Percentiles rank a stretch among this genome's conserved stretches.
phyloP scores from a whole-genome alignment of 371 early-diverging fungal species.

The Blakeslea trispora region DNA sequence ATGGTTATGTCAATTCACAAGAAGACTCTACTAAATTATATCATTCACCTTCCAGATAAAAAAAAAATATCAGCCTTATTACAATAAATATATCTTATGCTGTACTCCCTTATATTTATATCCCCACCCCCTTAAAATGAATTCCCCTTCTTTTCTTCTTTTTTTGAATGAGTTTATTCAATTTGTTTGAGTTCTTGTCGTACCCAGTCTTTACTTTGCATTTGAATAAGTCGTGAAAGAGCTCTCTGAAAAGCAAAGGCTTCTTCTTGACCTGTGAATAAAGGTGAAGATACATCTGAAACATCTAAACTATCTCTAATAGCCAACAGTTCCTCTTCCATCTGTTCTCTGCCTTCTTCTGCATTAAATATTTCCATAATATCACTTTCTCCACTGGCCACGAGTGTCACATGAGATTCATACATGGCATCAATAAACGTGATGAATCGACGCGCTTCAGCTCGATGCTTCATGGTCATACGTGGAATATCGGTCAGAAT shows the following conservation, averaged over 20 bases:
- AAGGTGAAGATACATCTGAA: conserved; percentile 57
- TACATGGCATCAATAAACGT: conserved; percentile 94
- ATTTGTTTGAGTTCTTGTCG: conserved; percentile 25
- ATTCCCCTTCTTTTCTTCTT: too few relatives aligned
- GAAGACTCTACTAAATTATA: not conserved
- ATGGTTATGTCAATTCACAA: too few relatives aligned
- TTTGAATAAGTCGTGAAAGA: conserved; percentile 86
- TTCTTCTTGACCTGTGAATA: conserved; percentile 91
- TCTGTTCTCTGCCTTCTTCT: conserved; percentile 42
- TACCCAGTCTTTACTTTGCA: conserved; percentile 74
- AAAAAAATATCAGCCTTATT: too few relatives aligned
- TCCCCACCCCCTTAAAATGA: not conserved
- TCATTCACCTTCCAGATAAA: not conserved
- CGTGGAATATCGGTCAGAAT: conserved; percentile 85
- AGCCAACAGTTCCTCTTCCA: conserved; percentile 41
- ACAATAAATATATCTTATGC: not conserved
- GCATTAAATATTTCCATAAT: conserved; percentile 71
- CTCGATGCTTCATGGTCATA: conserved; percentile 78
- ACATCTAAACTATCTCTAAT: conserved; percentile 46
- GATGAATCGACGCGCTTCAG: conserved; percentile 92
- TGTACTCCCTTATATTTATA: not conserved
- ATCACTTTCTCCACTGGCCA: conserved; percentile 73
- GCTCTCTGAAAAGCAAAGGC: conserved; percentile 96
- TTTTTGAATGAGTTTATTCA: too few relatives aligned
- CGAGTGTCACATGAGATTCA: conserved; percentile 65